Conservation (phyloP, 2,329 filamentous ascomycete species). For the Cercospora sp. region DNA sequence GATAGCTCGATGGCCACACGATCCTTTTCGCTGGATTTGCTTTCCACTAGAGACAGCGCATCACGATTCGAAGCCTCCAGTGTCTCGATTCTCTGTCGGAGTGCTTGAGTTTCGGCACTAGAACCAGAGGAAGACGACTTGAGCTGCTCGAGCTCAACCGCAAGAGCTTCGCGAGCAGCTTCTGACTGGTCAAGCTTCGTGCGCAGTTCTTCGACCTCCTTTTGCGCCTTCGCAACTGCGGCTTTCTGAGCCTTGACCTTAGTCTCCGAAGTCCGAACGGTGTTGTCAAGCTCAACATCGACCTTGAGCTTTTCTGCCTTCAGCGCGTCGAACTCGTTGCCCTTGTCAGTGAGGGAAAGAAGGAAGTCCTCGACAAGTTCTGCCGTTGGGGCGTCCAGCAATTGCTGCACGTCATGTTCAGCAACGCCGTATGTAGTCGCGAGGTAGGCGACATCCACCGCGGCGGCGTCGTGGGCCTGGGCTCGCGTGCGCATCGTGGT, state of each 20-base stretch:
- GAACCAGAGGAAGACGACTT: conserved; percentile 73
- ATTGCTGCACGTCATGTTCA: conserved; percentile 60
- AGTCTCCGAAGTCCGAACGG: conserved; percentile 77
- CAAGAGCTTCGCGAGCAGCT: conserved; percentile 69
- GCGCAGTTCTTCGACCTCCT: conserved; percentile 78
- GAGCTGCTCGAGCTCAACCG: conserved; percentile 77
- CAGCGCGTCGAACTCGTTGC: conserved; percentile 76
- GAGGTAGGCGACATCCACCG: conserved; percentile 70
- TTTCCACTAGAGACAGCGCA: conserved; percentile 82
- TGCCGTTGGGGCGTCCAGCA: conserved; percentile 68
- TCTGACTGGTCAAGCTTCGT: conserved; percentile 82
- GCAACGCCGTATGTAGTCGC: conserved; percentile 70
- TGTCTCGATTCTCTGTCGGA: conserved; percentile 79
- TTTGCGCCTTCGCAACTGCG: conserved; percentile 77
- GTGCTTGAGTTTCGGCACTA: conserved; percentile 69
- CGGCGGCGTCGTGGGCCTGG: conserved; percentile 50
- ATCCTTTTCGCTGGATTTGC: conserved; percentile 84
- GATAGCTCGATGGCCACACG: conserved; percentile 82
- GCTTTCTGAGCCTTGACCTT: conserved; percentile 79
- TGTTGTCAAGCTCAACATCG: conserved; percentile 91
- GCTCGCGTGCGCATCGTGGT: conserved; percentile 51
- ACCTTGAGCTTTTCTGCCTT: conserved; percentile 84
- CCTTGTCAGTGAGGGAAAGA: conserved; percentile 71
- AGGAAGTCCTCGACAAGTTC: conserved; percentile 78
- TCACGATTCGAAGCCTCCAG: conserved; percentile 92